These are phyloP conservation scores for Leptosphaerulina australis DNA, from an alignment of 2,329 filamentous ascomycete species.

Conservation along the genomic window DNA sequence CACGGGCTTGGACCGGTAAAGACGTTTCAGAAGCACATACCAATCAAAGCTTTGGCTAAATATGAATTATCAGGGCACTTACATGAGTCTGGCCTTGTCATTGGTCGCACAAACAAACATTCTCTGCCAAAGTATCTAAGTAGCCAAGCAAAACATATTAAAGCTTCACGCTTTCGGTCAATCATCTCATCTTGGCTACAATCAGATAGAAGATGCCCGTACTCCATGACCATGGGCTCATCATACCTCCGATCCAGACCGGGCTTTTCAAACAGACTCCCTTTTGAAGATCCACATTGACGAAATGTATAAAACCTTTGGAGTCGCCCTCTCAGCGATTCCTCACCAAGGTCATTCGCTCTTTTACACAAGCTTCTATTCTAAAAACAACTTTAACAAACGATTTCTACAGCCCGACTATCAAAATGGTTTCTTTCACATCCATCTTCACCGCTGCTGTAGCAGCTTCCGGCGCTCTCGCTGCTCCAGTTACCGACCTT, in stretches of 20 bases:
- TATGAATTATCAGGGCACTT: background rate
- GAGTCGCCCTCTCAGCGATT: constrained; percentile 17
- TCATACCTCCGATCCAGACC: constrained; percentile 16
- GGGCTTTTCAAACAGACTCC: constrained; percentile 10
- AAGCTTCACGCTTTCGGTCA: constrained; percentile 19
- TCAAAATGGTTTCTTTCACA: constrained; percentile 41
- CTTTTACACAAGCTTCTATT: constrained; percentile 16
- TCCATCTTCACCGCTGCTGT: constrained; percentile 34
- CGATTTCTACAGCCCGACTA: constrained; percentile 3
- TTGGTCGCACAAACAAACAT: constrained; percentile 6
- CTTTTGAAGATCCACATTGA: constrained; percentile 9
- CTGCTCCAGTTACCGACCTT: constrained; percentile 42
- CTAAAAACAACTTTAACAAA: constrained; percentile 15
- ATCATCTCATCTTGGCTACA: constrained; percentile 26
- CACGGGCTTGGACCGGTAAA: constrained; percentile 22
- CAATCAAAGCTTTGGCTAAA: constrained; percentile 16
- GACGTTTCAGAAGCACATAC: constrained; percentile 28
- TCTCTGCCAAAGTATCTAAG: constrained; percentile 4
- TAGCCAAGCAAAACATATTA: constrained; percentile 30
- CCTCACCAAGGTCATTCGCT: constrained; percentile 21
- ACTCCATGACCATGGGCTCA: constrained; percentile 22
- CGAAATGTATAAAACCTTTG: constrained; percentile 27
- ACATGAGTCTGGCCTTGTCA: background rate
- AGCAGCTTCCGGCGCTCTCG: constrained; percentile 33
- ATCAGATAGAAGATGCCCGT: constrained; percentile 20